Evolutionary conservation across 192 early-diverging fungal genomes (phyloP), one percentile per base, ranked within the genome.

Genomic region (Dimargaris xerosporica): DNA sequence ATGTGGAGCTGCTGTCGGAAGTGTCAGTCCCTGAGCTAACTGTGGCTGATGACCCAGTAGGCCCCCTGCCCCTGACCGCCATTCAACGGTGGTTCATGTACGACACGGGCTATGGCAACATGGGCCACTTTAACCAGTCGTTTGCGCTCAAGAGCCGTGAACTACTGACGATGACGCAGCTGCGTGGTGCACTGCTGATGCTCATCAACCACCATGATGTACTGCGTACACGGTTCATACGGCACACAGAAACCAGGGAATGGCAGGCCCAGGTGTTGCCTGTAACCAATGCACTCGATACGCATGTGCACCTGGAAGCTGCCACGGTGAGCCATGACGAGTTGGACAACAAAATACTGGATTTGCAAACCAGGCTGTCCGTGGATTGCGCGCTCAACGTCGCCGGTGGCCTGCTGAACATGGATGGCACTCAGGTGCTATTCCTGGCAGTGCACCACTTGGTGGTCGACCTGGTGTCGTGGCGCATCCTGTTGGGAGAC

Each of bases 381-480:
- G 31, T 59, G 28, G 6, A 31, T 3, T 10, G 17, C 1, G 56
- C 31, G 2, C 56, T 34, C 56, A 16, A 19, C 16, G 56, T 41
- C 31, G 56, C 56, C 1, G 56, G 56, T 41, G 31, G 19, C 31
- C 41, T 15, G 31, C 56, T 16, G 3, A 59, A 28, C 4, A 41
- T 19, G 3, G 17, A 29, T 3, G 16, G 29, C 1, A 16, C 30
- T 6, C 56, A 31, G 16, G 3, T 0, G 13, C 34, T 59, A 16
- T 59, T 59, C 56, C 31, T 29, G 41, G 41, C 23, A 10, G 56
- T 41, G 19, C 56, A 59, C 56, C 56, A 59, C 39, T 39, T 34
- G 56, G 34, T 34, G 10, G 56, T 59, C 16, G 56, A 59, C 41
- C 56, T 59, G 56, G 56, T 59, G 16, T 59, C 56, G 2, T 59